phyloP scores from a whole-genome alignment of 2,329 filamentous ascomycete genomes.

The Annulohypoxylon truncatum region DNA sequence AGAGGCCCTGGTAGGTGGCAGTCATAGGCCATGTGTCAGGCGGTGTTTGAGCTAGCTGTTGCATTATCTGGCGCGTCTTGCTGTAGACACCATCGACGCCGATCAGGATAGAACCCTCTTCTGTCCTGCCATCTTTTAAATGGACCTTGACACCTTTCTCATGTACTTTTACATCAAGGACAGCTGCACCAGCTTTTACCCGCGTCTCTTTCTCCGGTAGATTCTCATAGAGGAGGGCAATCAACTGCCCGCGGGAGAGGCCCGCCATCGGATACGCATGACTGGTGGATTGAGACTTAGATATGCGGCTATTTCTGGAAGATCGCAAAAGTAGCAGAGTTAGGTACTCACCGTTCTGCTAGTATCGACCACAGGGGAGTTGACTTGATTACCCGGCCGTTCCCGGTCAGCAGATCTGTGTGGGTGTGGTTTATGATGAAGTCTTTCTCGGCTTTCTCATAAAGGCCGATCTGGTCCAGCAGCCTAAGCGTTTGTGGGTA shows the following conservation, averaged over 20 bases:
- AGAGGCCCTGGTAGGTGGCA: neutral
- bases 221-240: neutral
- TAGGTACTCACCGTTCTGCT: constrained; percentile 3
- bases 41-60: neutral
- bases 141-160: neutral
- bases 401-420: constrained; percentile 1
- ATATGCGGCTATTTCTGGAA: neutral
- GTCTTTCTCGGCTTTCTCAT: constrained; percentile 3
- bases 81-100: neutral
- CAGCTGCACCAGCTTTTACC: neutral
- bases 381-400: constrained; percentile 5
- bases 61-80: neutral
- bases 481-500: neutral
- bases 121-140: neutral
- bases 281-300: neutral
- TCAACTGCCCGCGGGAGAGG: neutral
- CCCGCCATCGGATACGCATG: neutral
- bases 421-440: constrained; percentile 5
- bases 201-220: neutral
- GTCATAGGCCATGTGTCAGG: neutral
- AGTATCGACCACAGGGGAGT: neutral
- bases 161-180: neutral
- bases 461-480: constrained; percentile 3
- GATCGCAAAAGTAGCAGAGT: neutral
- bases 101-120: neutral